A percentile compares a stretch with the other conserved stretches of the same genome.
Evolutionary conservation across 2,329 filamentous ascomycete species (phyloP).

Genomic region (Curvularia sp.): DNA sequence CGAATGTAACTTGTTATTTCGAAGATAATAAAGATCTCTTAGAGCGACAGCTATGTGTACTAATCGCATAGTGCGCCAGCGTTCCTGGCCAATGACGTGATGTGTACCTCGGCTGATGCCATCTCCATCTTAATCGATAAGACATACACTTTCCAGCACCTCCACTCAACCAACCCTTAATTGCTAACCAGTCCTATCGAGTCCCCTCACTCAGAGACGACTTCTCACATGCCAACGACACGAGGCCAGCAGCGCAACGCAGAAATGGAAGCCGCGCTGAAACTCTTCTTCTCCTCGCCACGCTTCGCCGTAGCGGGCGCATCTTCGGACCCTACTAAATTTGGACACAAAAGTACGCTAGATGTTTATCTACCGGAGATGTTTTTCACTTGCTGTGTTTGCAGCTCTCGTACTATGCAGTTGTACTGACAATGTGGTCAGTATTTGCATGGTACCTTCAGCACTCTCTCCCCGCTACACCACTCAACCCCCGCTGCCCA

Average conservation of each 20-base stretch:
- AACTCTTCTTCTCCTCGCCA: conserved; percentile 79
- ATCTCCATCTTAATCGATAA: conserved; percentile 5
- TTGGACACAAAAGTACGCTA: conserved; percentile 79
- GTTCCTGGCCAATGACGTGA: conserved; percentile 1
- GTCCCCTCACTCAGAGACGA: background rate
- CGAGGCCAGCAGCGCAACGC: conserved; percentile 32
- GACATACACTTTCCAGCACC: background rate
- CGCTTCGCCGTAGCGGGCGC: conserved; percentile 90
- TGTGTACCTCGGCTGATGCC: conserved; percentile 11
- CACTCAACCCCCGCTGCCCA: conserved; percentile 77
- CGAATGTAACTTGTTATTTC: background rate
- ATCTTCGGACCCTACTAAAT: conserved; percentile 83
- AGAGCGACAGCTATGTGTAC: background rate
- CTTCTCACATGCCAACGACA: conserved; percentile 35
- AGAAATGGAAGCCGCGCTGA: conserved; percentile 72
- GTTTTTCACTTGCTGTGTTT: background rate
- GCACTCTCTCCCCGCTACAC: conserved; percentile 77
- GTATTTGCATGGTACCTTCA: conserved; percentile 89
- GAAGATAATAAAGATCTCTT: background rate
- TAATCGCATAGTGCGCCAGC: background rate
- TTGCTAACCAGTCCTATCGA: background rate
- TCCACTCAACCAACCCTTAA: background rate
- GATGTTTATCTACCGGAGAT: background rate
- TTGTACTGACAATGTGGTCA: conserved; percentile 46
- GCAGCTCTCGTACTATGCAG: background rate